A percentile compares a stretch with the other conserved stretches of the same genome.
phyloP scores from a whole-genome alignment of 345 rosid genomes.

The Salix purpurea region DNA sequence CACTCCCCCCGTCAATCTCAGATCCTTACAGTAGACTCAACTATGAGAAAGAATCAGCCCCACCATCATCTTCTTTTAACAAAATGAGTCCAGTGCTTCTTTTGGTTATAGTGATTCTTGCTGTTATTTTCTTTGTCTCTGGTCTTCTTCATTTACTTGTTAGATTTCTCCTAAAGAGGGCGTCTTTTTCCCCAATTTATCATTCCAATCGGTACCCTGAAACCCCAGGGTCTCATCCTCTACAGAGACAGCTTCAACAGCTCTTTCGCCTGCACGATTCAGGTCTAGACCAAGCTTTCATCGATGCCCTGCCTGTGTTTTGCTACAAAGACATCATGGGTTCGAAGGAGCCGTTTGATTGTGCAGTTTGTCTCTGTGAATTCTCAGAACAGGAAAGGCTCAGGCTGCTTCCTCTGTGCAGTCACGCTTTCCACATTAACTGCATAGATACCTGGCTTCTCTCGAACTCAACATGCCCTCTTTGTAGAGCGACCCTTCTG shows the following conservation, averaged over 20 bases:
- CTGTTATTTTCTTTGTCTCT: slow-evolving; percentile 46
- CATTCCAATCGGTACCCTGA: slow-evolving; percentile 43
- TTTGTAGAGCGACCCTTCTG: slow-evolving; percentile 52
- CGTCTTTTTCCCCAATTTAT: slow-evolving; percentile 38
- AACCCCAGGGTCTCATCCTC: slow-evolving; percentile 37
- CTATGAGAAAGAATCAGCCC: slow-evolving; percentile 24
- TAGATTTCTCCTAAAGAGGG: slow-evolving; percentile 42
- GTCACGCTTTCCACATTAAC: slow-evolving; percentile 69
- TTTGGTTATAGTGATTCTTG: slow-evolving; percentile 43
- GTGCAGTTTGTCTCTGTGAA: slow-evolving; percentile 71
- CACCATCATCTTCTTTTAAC: slow-evolving; percentile 26
- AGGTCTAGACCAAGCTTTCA: slow-evolving; percentile 62
- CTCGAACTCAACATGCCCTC: slow-evolving; percentile 76
- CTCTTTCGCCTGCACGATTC: slow-evolving; percentile 64
- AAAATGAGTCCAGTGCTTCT: slow-evolving; percentile 50
- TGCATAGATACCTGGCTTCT: slow-evolving; percentile 82
- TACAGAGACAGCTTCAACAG: slow-evolving; percentile 67
- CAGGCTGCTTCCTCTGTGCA: slow-evolving; percentile 57
- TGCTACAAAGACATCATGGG: slow-evolving; percentile 55
- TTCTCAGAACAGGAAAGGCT: slow-evolving; percentile 53
- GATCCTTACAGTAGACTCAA: slow-evolving; percentile 14
- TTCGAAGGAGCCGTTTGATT: slow-evolving; percentile 64
- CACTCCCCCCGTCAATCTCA: slow-evolving; percentile 19
- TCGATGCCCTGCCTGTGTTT: slow-evolving; percentile 73
- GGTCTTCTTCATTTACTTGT: slow-evolving; percentile 60